Conservation (phyloP, 31 red algal genomes). For the Odonthalia washingtoniensis region DNA sequence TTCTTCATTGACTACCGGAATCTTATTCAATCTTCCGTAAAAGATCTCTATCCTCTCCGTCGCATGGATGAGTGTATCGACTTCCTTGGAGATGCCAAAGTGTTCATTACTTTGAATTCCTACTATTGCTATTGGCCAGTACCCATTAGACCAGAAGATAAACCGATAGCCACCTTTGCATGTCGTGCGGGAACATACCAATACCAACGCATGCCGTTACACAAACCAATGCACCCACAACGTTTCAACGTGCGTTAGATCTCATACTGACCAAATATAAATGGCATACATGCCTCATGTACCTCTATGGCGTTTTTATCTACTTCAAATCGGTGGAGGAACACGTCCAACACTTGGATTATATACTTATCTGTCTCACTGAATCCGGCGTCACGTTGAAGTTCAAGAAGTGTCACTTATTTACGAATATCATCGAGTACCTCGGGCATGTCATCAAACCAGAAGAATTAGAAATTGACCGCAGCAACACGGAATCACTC, state of each 20-base stretch:
- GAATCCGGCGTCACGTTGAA: conserved; percentile 12
- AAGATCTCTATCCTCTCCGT: conserved; percentile 29
- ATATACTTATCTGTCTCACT: too few species aligned
- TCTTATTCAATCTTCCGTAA: conserved; percentile 16
- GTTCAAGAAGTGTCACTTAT: conserved; percentile 2
- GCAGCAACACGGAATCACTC: not conserved
- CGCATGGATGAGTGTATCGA: conserved; percentile 49
- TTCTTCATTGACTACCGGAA: conserved; percentile 51
- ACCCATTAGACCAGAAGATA: conserved; percentile 8
- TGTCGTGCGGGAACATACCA: not conserved
- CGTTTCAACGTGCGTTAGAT: conserved; percentile 34
- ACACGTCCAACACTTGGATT: too few species aligned
- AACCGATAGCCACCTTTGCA: not conserved
- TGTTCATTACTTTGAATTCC: conserved; percentile 29
- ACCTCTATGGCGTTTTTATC: too few species aligned
- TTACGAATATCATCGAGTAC: conserved; percentile 1
- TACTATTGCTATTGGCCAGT: conserved; percentile 32
- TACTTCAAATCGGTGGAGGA: too few species aligned
- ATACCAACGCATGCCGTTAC: conserved; percentile 3
- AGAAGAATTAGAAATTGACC: not conserved
- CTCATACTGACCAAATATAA: too few species aligned
- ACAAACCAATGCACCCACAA: conserved; percentile 5
- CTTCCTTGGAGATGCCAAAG: not conserved
- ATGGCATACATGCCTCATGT: too few species aligned
- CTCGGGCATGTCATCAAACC: conserved; percentile 6